Conservation (phyloP, 805 yeast species). For the Yamadazyma sp. region DNA sequence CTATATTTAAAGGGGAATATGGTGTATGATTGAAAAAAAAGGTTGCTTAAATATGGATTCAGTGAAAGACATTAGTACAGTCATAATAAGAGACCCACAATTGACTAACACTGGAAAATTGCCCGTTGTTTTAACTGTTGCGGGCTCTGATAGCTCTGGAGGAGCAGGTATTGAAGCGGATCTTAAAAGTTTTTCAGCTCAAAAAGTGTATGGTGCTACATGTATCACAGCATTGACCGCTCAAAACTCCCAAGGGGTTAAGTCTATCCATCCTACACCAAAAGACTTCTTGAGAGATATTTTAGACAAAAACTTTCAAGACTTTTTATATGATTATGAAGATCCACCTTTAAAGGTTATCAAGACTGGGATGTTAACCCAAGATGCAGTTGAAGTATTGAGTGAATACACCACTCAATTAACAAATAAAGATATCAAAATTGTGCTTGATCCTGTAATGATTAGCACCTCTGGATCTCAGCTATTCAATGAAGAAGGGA, state of each 20-base stretch:
- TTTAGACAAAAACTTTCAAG: constrained; percentile 54
- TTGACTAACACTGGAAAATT: too few species aligned
- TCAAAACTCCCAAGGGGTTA: constrained; percentile 59
- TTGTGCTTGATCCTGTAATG: constrained; percentile 83
- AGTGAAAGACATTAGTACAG: too few species aligned
- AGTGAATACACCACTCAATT: constrained; percentile 30
- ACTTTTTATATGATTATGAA: constrained; percentile 41
- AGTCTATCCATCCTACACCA: constrained; percentile 43
- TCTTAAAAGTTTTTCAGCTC: constrained; percentile 71
- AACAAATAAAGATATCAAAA: constrained; percentile 20
- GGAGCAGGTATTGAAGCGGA: constrained; percentile 95
- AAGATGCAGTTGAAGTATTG: constrained; percentile 50
- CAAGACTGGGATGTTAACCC: constrained; percentile 76
- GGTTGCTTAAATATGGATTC: too few species aligned
- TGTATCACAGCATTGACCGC: constrained; percentile 79
- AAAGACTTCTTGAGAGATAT: constrained; percentile 44
- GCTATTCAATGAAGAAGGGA: constrained; percentile 47
- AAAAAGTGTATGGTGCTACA: constrained; percentile 72
- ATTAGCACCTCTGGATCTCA: constrained; percentile 74
- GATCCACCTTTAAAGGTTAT: constrained; percentile 50
- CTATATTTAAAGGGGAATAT: too few species aligned
- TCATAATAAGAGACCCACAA: too few species aligned
- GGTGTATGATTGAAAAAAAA: too few species aligned
- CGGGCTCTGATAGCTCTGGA: constrained; percentile 84
- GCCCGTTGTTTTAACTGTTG: constrained; percentile 37